These are phyloP conservation scores for Petrea volubilis DNA, from an alignment of 257 asterid species.

Conservation along the genomic window DNA sequence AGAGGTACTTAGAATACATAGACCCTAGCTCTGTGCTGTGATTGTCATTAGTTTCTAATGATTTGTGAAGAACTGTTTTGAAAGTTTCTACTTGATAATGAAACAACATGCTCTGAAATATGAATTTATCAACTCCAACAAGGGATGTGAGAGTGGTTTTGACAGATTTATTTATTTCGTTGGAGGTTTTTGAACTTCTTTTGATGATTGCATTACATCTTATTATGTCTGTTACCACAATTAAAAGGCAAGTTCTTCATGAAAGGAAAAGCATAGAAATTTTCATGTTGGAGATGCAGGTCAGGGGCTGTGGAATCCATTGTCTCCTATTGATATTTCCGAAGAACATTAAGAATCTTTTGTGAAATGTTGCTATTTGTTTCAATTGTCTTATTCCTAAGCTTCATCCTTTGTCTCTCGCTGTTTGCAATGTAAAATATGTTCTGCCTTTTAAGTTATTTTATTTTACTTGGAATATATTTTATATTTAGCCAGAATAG, in stretches of 20 bases:
- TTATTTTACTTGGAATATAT: not conserved
- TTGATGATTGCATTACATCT: conserved; percentile 6
- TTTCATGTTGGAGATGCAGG: conserved; percentile 16
- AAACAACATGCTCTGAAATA: not conserved
- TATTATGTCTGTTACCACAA: not conserved
- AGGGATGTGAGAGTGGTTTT: no score
- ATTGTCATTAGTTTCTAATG: conserved; percentile 16
- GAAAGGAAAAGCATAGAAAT: not conserved
- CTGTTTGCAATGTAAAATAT: not conserved
- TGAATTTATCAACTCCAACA: no score
- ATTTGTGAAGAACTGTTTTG: not conserved
- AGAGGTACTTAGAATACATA: conserved; percentile 48
- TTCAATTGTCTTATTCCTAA: not conserved
- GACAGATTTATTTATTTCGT: not conserved
- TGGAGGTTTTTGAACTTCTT: not conserved
- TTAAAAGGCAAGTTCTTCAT: not conserved
- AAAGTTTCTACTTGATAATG: conserved; percentile 1
- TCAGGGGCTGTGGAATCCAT: not conserved
- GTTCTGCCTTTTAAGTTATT: conserved; percentile 9
- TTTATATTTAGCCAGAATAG: not conserved
- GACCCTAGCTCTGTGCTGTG: conserved; percentile 13
- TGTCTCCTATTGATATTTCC: not conserved
- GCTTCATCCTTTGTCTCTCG: conserved; percentile 3
- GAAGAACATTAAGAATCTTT: not conserved
- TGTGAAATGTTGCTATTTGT: not conserved